Evolutionary conservation across 768 basidiomycete genomes (phyloP), one percentile per base, ranked within the genome.

Genomic region (Guyanaporus albipodus): DNA sequence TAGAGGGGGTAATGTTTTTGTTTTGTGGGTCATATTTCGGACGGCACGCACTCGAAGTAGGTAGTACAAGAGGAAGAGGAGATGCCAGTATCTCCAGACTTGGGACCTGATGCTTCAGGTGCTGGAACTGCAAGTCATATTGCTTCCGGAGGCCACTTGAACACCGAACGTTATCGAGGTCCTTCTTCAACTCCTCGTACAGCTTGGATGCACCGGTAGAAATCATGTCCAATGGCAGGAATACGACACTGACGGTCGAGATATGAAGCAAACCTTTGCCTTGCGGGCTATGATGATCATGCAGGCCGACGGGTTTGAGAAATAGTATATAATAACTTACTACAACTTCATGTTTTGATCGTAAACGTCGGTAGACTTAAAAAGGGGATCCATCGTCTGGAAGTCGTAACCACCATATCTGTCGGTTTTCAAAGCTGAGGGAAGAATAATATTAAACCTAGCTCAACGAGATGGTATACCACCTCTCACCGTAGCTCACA

Each of bases 241-340:
- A 45, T 14, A 19, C 26, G 8, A 17, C 3, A 22, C 36, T 18
- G 11, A 24, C 3, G 28, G 21, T 11, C 15, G 36, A 38, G 28
- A 45, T 26, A 8, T 45, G 44, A 5, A 45, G 36, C 8, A 45
- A n/a, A 31, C 44, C 36, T 38, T 38, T 45, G 36, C 36, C 36
- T 38, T 45, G 27, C n/a, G 44, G 24, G 22, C 35, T 45, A 31
- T 2, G 11, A n/a, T 11, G 9, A n/a, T 22, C 36, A 19, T 29
- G n/a, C 37, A 22, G 8, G 14, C 4, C 4, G 17, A 14, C 36
- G 9, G n/a, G 29, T 2, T 9, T 31, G 27, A 10, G 1, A 15
- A 11, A 23, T 21, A 22, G 14, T n/a, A n/a, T n/a, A 24, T 14
- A 6, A 4, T 6, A n/a, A 45, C 35, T 18, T 17, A 45, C 36